phyloP scores from a whole-genome alignment of 352 stramenopile species.

The Phytophthora melonis region DNA sequence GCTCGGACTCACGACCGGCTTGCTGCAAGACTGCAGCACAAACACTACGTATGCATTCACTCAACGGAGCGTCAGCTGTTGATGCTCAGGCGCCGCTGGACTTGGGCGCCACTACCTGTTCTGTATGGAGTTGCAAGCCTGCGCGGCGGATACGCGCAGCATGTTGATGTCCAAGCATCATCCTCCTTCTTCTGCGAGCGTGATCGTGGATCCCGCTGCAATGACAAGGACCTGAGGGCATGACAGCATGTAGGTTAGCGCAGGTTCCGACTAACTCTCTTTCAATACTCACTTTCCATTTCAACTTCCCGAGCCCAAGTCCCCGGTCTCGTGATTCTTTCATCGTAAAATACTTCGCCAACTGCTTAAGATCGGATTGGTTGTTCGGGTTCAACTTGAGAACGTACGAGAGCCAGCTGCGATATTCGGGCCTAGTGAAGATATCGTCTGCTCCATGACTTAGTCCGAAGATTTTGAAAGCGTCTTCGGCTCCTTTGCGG shows the following conservation, averaged over 20 bases:
- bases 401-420: no score
- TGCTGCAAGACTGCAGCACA: neutral
- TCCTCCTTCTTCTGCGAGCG: neutral
- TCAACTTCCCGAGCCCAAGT: slow-evolving; percentile 2
- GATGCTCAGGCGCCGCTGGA: neutral
- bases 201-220: neutral
- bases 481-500: no score
- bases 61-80: neutral
- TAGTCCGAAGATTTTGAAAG: no score
- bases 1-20: neutral
- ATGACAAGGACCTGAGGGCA: neutral
- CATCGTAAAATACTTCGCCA: no score
- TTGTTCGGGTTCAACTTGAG: no score
- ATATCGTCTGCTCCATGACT: no score
- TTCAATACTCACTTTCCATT: neutral
- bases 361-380: no score
- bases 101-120: neutral
- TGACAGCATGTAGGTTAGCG: neutral
- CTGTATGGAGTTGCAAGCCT: neutral
- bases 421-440: no score
- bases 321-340: neutral
- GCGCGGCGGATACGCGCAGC: neutral
- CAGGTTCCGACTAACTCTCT: neutral
- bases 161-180: slow-evolving; percentile 1
- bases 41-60: neutral